Conservation (phyloP, 768 basidiomycete genomes). For the Tulasnella sp. region DNA sequence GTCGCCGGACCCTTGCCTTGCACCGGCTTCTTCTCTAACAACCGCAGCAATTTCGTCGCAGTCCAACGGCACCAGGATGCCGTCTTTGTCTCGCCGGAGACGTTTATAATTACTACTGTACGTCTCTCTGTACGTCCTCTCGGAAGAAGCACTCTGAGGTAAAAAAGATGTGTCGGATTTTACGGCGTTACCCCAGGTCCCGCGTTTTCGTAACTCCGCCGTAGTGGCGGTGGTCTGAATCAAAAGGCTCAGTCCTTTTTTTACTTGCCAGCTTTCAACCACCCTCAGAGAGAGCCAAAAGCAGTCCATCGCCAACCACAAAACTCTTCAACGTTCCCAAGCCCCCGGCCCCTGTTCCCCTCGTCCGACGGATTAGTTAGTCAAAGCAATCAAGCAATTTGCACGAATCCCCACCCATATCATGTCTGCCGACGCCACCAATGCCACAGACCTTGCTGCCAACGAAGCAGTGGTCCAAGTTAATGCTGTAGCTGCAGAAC, state of each 20-base stretch:
- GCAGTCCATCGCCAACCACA: not conserved
- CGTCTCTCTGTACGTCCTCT: no score
- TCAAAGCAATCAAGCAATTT: conserved; percentile 20
- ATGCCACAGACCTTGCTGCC: conserved; percentile 17
- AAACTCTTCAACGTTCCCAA: not conserved
- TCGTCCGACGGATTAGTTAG: conserved; percentile 13
- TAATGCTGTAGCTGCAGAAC: conserved; percentile 13
- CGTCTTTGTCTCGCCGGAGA: not conserved
- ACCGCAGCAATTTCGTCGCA: not conserved
- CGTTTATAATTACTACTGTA: not conserved
- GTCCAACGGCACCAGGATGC: not conserved
- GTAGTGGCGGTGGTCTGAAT: not conserved
- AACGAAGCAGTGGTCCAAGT: conserved; percentile 22
- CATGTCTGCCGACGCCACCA: conserved; percentile 3
- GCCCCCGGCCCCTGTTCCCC: conserved; percentile 6
- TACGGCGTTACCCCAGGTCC: not conserved
- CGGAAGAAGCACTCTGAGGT: not conserved
- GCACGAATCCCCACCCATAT: not conserved
- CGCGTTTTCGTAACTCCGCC: not conserved
- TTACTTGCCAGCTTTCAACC: conserved; percentile 2
- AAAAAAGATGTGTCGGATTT: not conserved
- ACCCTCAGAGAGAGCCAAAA: not conserved
- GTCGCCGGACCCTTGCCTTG: not conserved
- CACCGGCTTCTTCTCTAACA: not conserved
- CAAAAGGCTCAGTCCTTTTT: not conserved